Evolutionary conservation across 257 asterid genomes (phyloP), one percentile per base, ranked within the genome.

Genomic region (Fraxinus quadrangulata): DNA sequence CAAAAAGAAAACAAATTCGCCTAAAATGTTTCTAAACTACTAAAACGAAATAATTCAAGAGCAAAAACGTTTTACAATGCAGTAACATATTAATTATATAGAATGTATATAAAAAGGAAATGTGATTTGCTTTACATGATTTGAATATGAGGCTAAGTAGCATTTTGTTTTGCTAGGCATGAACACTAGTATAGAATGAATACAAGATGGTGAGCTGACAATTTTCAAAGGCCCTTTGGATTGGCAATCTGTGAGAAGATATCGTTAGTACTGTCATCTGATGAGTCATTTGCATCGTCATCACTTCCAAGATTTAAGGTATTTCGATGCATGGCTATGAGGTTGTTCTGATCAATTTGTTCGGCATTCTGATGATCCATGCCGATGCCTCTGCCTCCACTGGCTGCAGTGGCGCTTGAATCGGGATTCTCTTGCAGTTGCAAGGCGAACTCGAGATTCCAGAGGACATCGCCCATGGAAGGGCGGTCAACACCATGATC

Each of bases 401-500:
- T 67, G 6, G 24, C 7, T 54, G n/a, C 1, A 77, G 40, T 80
- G 72, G 67, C 69, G 39, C 47, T 39, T 19, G 40, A 17, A 17
- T 73, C 77, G 2, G 73, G 86, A 71, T 80, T 90, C 6, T 90
- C 98, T 26, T 90, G 91, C 30, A 87, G 77, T 34, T 93, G 97
- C 33, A 93, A 83, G 0, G 95, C 91, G 0, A 81, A 88, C 73
- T 93, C 98, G 1, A 94, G 81, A 81, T 90, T 92, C 96, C 98
- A 93, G 4, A 92, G 51, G 68, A 92, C 92, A 54, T 93, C 98
- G 0, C 97, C 98, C 96, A 93, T 92, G 2, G 92, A 82, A 0
- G 97, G 98, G 7, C 98, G 86, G 7, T 92, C 90, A 0, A 68
- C 34, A 2, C 97, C 95, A 3, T 92, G 96, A 77, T 93, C 96